Base-by-base conservation (phyloP, 2,329 filamentous ascomycete genomes). In the Pleurostoma richardsiae region DNA sequence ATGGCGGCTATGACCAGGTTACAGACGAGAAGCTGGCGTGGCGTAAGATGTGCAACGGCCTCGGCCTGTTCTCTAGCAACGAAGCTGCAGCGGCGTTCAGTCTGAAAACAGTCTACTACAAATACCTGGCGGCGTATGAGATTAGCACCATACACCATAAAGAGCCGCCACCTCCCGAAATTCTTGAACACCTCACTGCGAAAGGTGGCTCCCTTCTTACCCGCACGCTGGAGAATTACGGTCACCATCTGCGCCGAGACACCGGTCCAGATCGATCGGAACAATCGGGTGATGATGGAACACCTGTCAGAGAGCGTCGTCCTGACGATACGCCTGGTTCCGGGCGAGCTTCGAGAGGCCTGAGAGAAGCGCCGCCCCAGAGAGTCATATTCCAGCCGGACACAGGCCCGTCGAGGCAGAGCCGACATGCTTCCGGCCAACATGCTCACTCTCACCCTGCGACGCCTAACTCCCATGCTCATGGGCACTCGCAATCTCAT, bases 81-180 rank as follows among this genome's bases (percentile, higher is more conserved):
- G 82, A 88, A 52, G 78, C 89, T 5, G 88, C 89, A n/a, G 82
- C 90, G 49, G 90, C 89, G 10, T 95, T 95, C 68, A 80, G 86
- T 49, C 73, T 95, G 47, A 96, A 96, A 70, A 86, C 87, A 47
- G 83, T 87, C 52, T 96, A 94, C 70, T 95, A 95, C 73, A 91
- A 90, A 65, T 90, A 92, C 58, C 78, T 96, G 40, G 86, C 86
- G 10, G 90, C 90, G 2, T 96, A 87, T 66, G 90, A 95, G 67
- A 94, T 95, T 59, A 81, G 80, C 41, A 85, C 82, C 8, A 70
- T 90, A 39, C 86, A 91, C 68, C 79, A 83, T 45, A 83, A 86
- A 65, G 88, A 90, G 52, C 90, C 90, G 0, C 90, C 90, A 11
- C 89, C 90, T 5, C 90, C 87, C 56, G 88, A 95, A 57, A 95